phyloP scores from a whole-genome alignment of 768 basidiomycete genomes.

The Coprinellus aureogranulatus region DNA sequence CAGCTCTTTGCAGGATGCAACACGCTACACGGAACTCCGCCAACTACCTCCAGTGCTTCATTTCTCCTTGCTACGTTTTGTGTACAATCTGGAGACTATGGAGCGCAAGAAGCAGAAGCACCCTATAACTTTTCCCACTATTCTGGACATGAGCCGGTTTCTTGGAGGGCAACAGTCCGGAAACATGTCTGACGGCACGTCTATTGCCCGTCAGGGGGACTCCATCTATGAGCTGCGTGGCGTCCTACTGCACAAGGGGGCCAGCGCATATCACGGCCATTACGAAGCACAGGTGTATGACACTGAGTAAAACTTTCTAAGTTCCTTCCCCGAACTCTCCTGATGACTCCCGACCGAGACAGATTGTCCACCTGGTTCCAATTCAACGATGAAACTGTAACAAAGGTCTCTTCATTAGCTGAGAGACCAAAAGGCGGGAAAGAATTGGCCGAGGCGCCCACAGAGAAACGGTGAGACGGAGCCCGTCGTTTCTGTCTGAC shows the following conservation, averaged over 20 bases:
- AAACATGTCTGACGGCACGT: background rate
- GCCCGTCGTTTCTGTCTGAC: constrained; percentile 4
- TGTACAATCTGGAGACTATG: constrained; percentile 75
- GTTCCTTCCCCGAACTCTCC: constrained; percentile 23
- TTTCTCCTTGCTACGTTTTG: constrained; percentile 90
- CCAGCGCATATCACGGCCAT: constrained; percentile 90
- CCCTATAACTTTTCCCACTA: constrained; percentile 70
- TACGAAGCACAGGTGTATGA: constrained; percentile 87
- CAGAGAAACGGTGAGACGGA: constrained; percentile 22
- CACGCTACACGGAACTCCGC: constrained; percentile 67
- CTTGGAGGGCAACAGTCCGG: constrained; percentile 27
- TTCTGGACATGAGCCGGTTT: constrained; percentile 71
- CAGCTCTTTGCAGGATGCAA: constrained; percentile 70
- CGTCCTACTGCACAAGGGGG: constrained; percentile 83
- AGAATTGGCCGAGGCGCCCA: constrained; percentile 29
- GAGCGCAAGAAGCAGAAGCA: constrained; percentile 88
- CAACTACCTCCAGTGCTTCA: constrained; percentile 85
- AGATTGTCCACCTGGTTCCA: constrained; percentile 81
- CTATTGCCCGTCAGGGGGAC: constrained; percentile 8
- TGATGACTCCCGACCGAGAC: constrained; percentile 13
- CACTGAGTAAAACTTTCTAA: constrained; percentile 41
- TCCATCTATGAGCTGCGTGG: constrained; percentile 80
- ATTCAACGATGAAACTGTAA: constrained; percentile 89
- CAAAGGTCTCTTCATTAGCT: constrained; percentile 54
- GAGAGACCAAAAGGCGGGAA: constrained; percentile 35